Conservation (phyloP, 768 basidiomycete genomes). For the Boletus patriciae region DNA sequence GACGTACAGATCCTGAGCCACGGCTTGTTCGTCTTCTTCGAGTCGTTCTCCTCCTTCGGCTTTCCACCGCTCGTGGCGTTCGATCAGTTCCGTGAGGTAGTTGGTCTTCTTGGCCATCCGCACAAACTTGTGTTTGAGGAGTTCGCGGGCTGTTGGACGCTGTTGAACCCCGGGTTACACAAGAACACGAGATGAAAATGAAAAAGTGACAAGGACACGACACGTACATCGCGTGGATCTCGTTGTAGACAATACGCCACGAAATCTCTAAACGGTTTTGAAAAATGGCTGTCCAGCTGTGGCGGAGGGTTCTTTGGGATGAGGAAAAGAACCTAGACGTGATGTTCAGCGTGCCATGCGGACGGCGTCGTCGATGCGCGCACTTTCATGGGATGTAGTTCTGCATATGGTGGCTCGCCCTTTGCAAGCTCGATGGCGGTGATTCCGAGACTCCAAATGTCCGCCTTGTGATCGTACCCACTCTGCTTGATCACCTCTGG, state of each 20-base stretch:
- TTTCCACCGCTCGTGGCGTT: slow-evolving; percentile 91
- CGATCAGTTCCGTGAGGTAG: slow-evolving; percentile 94
- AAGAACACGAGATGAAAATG: slow-evolving; percentile 1
- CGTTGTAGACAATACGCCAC: slow-evolving; percentile 90
- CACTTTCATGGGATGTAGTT: slow-evolving; percentile 99
- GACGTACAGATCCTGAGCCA: slow-evolving; percentile 63
- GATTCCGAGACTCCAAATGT: slow-evolving; percentile 98
- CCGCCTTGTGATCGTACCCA: slow-evolving; percentile 98
- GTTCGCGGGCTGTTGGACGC: slow-evolving; percentile 93
- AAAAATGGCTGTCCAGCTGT: slow-evolving; percentile 84
- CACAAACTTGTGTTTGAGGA: slow-evolving; percentile 95
- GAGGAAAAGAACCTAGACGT: slow-evolving; percentile 82
- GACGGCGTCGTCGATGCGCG: slow-evolving; percentile 13
- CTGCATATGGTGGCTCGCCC: slow-evolving; percentile 97
- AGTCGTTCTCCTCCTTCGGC: slow-evolving; percentile 79
- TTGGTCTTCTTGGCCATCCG: slow-evolving; percentile 92
- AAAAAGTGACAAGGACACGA: background rate
- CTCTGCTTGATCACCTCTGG: slow-evolving; percentile 99
- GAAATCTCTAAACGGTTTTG: slow-evolving; percentile 92
- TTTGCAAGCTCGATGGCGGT: slow-evolving; percentile 97
- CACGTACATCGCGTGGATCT: slow-evolving; percentile 84
- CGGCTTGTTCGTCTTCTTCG: slow-evolving; percentile 68
- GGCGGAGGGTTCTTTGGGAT: slow-evolving; percentile 99
- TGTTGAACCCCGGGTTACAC: slow-evolving; percentile 35
- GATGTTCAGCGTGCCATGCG: background rate